Evolutionary conservation across 495 filamentous ascomycete genomes (phyloP), one percentile per base, ranked within the genome.

Genomic region (Aspergillus kassunensis): DNA sequence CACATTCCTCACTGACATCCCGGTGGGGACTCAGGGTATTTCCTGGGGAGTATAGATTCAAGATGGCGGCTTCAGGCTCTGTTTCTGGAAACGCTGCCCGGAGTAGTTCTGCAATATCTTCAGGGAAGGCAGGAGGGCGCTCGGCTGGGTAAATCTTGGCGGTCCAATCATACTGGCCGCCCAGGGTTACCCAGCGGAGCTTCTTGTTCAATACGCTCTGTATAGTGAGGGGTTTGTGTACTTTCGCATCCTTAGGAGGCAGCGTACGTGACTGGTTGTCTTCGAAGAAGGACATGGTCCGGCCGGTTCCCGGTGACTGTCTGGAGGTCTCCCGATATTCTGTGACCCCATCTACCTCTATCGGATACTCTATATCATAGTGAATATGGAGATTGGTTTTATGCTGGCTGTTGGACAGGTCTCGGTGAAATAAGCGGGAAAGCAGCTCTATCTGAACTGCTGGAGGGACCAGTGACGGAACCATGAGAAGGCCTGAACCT

Each of bases 101-200:
- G 10, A 95, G 60, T 20, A 95, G 76, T 1, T 55, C 58, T 4
- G 79, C 80, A 51, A 93, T 78, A 61, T 96, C 90, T 3, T 53
- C 34, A 4, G 92, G 92, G 55, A 96, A 96, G 2, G 60, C 52
- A 3, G 88, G 87, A n/a, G 89, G 85, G 1, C 54, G 52, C 42
- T 76, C 77, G 2, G 66, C 59, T 0, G 91, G 90, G 63, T 97
- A 96, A 23, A 77, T 68, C 60, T 95, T 90, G 30, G 78, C 75
- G 2, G 89, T 91, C 92, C 92, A 96, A 68, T 97, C 86, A 68
- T 97, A 96, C 61, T 97, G 91, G 0, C 89, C 90, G 23, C 92
- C 93, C 10, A 97, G 77, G 6, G 92, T 96, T 12, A 95, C 79
- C 93, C 92, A 97, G 39, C 90, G 88, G 6, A 97, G 80, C 52